Evolutionary conservation across 1,284 basidiomycete genomes (phyloP).

Genomic region (Trichosporon inkin): DNA sequence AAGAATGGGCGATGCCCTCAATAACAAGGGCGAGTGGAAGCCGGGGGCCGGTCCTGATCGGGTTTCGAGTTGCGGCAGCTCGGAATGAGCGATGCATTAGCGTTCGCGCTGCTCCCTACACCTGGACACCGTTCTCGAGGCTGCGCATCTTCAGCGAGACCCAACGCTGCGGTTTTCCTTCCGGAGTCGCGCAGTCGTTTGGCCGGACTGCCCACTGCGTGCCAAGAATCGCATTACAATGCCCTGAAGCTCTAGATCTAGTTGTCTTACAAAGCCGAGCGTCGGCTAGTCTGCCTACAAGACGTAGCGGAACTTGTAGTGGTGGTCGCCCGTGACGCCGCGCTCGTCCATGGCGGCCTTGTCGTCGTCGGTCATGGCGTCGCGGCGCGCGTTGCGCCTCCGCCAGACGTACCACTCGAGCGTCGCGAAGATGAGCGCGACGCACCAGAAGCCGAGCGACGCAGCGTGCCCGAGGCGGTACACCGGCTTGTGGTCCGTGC

Average conservation of each 20-base stretch:
- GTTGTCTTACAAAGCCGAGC: too few relatives aligned
- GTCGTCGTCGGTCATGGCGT: constrained; percentile 5
- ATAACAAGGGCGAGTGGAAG: not conserved
- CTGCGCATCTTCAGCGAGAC: too few relatives aligned
- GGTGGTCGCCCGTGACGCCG: constrained; percentile 12
- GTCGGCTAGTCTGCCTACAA: constrained; percentile 7
- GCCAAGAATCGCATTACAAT: not conserved
- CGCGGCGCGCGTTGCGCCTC: constrained; percentile 1
- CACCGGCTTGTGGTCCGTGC: constrained; percentile 9
- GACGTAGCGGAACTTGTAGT: constrained; percentile 11
- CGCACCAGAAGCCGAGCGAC: constrained; percentile 8
- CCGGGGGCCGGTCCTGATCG: too few relatives aligned
- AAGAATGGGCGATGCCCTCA: not conserved
- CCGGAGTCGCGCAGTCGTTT: too few relatives aligned
- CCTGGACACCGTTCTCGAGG: too few relatives aligned
- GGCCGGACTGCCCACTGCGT: too few relatives aligned
- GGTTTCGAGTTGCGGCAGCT: too few relatives aligned
- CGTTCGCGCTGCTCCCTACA: too few relatives aligned
- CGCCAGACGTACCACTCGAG: constrained; percentile 15
- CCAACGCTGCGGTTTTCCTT: too few relatives aligned
- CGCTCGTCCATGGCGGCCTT: not conserved
- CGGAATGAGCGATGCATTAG: too few relatives aligned
- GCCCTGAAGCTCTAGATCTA: constrained; percentile 6
- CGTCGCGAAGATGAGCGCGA: constrained; percentile 6
- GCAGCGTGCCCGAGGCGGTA: constrained; percentile 12